phyloP scores from a whole-genome alignment of 306 rosid species.

The Inga oerstediana region DNA sequence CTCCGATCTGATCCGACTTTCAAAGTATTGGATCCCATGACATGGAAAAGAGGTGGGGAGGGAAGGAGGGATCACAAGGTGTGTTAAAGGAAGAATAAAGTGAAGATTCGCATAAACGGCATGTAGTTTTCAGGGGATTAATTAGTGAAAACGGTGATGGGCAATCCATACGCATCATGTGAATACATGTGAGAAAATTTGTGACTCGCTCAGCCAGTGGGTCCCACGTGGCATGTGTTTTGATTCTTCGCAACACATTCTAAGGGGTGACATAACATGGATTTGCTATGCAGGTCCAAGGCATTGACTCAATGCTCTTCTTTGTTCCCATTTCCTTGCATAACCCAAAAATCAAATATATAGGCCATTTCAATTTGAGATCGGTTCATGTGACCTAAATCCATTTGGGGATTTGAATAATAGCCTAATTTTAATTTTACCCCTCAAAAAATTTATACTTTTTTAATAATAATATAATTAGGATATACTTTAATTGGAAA shows the following conservation, averaged over 20 bases:
- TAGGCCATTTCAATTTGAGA: conserved; percentile 34
- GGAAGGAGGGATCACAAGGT: neutral
- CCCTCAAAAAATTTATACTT: neutral
- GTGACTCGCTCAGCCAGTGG: conserved; percentile 31
- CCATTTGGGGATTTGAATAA: conserved; percentile 13
- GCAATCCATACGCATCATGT: conserved; percentile 71
- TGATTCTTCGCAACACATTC: conserved; percentile 51
- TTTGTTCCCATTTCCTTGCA: conserved; percentile 38
- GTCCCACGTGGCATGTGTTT: conserved; percentile 72
- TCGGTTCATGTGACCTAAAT: conserved; percentile 44
- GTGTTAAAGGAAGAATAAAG: conserved; percentile 32
- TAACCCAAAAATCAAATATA: conserved; percentile 24
- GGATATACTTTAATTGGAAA: neutral
- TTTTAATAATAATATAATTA: neutral
- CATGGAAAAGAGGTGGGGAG: neutral
- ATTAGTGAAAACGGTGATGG: conserved; percentile 52
- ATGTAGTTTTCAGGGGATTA: conserved; percentile 21
- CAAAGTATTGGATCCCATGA: neutral
- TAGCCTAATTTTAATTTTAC: neutral
- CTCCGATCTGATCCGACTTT: neutral
- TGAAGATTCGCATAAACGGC: conserved; percentile 26
- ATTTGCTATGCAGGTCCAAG: conserved; percentile 61
- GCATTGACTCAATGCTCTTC: conserved; percentile 50
- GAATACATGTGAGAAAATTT: conserved; percentile 70
- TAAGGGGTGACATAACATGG: conserved; percentile 54